Percentiles rank a stretch among this genome's conserved stretches.
Evolutionary conservation across 345 rosid genomes (phyloP).

Genomic region (Ceriops decandra): DNA sequence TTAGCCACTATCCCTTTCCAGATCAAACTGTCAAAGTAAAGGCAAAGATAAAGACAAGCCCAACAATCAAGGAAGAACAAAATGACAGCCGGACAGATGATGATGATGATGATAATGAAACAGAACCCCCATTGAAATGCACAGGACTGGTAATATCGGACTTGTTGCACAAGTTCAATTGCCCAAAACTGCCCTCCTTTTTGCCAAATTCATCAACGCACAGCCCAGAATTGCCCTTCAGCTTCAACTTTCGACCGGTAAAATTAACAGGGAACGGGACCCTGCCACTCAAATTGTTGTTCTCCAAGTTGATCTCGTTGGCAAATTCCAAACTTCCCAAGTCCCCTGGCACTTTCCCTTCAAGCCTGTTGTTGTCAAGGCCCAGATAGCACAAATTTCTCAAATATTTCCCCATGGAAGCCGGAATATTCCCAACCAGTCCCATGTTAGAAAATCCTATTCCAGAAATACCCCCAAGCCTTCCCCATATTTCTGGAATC

Average conservation of each 20-base stretch:
- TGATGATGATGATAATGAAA: constrained; percentile 2
- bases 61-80: constrained; percentile 16
- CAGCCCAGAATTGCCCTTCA: constrained; percentile 45
- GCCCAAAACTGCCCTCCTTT: constrained; percentile 13
- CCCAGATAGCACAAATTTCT: constrained; percentile 42
- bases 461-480: constrained; percentile 41
- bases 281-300: constrained; percentile 58
- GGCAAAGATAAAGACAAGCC: constrained; percentile 12
- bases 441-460: constrained; percentile 57
- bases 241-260: constrained; percentile 45
- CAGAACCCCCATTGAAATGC: constrained; percentile 8
- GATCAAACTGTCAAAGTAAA: constrained; percentile 13
- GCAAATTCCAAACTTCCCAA: constrained; percentile 36
- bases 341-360: constrained; percentile 50
- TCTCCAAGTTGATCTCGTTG: constrained; percentile 56
- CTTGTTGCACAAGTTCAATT: constrained; percentile 31
- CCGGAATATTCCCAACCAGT: constrained; percentile 47
- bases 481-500: constrained; percentile 60
- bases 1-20: background rate
- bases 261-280: constrained; percentile 45
- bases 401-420: constrained; percentile 46
- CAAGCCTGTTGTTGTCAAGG: constrained; percentile 57
- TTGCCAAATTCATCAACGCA: constrained; percentile 29
- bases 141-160: constrained; percentile 24
- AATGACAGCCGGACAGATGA: constrained; percentile 10